Percentiles rank a stretch among this genome's conserved stretches.
Evolutionary conservation across 352 stramenopile species (phyloP).

Genomic region (Phytophthora constricta): DNA sequence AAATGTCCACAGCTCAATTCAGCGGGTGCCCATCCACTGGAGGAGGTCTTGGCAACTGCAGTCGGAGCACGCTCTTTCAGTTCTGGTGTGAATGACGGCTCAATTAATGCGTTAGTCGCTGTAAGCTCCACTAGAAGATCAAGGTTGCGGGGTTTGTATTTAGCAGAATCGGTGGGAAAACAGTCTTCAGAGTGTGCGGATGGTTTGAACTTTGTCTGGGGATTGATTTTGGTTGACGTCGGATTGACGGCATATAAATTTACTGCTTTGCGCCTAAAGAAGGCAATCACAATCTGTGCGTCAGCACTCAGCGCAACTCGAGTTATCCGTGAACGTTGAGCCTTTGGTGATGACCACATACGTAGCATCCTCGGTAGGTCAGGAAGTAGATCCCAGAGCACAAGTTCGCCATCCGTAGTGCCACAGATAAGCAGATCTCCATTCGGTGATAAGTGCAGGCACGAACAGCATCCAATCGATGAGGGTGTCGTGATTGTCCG

Average conservation of each 20-base stretch:
- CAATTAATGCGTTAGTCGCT: slow-evolving; percentile 21
- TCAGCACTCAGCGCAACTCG: slow-evolving; percentile 40
- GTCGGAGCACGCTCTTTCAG: slow-evolving; percentile 26
- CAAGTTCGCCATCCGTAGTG: slow-evolving; percentile 39
- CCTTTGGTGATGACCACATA: slow-evolving; percentile 32
- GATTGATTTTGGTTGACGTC: neutral
- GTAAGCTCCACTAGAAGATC: slow-evolving; percentile 35
- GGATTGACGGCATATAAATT: slow-evolving; percentile 8
- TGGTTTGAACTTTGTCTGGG: slow-evolving; percentile 16
- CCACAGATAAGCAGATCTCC: slow-evolving; percentile 38
- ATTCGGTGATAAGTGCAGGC: slow-evolving; percentile 37
- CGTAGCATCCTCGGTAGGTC: slow-evolving; percentile 28
- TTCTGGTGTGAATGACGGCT: slow-evolving; percentile 26
- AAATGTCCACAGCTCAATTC: slow-evolving; percentile 34
- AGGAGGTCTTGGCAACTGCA: slow-evolving; percentile 18
- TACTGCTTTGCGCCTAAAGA: slow-evolving; percentile 36
- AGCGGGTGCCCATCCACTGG: slow-evolving; percentile 11
- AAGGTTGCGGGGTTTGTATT: slow-evolving; percentile 44
- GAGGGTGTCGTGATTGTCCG: slow-evolving; percentile 28
- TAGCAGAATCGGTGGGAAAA: slow-evolving; percentile 38
- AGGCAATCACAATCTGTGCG: slow-evolving; percentile 28
- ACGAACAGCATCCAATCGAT: slow-evolving; percentile 33
- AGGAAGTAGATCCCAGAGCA: slow-evolving; percentile 40
- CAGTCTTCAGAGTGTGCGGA: slow-evolving; percentile 42
- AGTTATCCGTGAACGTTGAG: slow-evolving; percentile 32